Evolutionary conservation across 1,139 yeast species (phyloP).

Genomic region (Protomyces pachydermus): DNA sequence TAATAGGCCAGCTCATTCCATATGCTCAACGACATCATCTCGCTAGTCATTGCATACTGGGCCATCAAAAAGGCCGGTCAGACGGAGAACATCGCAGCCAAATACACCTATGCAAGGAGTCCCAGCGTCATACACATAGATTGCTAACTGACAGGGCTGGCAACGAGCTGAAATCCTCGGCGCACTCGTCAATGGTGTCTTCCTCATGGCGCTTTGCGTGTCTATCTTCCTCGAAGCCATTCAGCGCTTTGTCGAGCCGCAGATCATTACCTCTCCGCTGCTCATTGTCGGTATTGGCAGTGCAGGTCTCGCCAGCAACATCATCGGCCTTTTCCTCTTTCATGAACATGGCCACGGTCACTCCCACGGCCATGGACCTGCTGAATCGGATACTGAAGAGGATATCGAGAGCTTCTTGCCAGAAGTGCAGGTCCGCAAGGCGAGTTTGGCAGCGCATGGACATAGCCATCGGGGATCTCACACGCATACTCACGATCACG

Average conservation of each 20-base stretch:
- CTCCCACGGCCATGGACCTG: slow-evolving; percentile 46
- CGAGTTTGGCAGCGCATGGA: not conserved
- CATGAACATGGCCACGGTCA: slow-evolving; percentile 85
- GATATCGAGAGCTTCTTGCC: slow-evolving; percentile 38
- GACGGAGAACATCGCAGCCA: slow-evolving; percentile 54
- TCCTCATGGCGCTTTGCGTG: slow-evolving; percentile 83
- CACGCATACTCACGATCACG: slow-evolving; percentile 2
- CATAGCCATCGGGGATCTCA: slow-evolving; percentile 2
- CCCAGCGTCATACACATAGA: slow-evolving; percentile 36
- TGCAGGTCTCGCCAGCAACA: slow-evolving; percentile 75
- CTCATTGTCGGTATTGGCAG: slow-evolving; percentile 75
- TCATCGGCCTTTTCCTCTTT: slow-evolving; percentile 77
- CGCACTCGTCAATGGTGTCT: slow-evolving; percentile 89
- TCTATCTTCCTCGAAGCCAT: slow-evolving; percentile 89
- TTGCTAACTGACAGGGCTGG: slow-evolving; percentile 90
- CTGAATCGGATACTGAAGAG: slow-evolving; percentile 33
- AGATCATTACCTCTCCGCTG: slow-evolving; percentile 69
- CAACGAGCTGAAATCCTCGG: slow-evolving; percentile 83
- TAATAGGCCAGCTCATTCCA: slow-evolving; percentile 91
- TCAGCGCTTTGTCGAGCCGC: slow-evolving; percentile 80
- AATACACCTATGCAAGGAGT: slow-evolving; percentile 84
- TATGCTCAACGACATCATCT: slow-evolving; percentile 86
- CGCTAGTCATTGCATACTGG: slow-evolving; percentile 88
- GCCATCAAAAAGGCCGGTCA: slow-evolving; percentile 84
- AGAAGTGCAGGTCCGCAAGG: slow-evolving; percentile 35